phyloP scores from a whole-genome alignment of 768 basidiomycete species.

The Brasilioporus rufonigricans region DNA sequence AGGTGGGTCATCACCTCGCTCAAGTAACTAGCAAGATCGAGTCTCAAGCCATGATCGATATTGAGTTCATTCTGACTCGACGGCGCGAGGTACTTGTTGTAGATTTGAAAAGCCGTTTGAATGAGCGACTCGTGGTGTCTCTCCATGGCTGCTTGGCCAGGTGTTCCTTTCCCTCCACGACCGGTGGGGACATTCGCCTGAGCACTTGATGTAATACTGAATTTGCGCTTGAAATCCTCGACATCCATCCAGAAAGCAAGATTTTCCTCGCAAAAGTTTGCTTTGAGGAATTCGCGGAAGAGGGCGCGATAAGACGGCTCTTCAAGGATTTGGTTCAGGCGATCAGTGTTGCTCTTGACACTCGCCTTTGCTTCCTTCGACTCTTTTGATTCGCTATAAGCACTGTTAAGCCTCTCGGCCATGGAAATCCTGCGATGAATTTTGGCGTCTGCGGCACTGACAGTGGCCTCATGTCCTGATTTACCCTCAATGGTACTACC shows the following conservation, averaged over 20 bases:
- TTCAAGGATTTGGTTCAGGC: conserved; percentile 87
- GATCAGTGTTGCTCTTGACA: conserved; percentile 91
- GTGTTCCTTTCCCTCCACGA: conserved; percentile 49
- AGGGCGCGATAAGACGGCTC: conserved; percentile 84
- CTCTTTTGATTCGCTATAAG: conserved; percentile 50
- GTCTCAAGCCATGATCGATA: conserved; percentile 95
- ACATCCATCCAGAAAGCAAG: conserved; percentile 97
- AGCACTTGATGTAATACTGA: conserved; percentile 92
- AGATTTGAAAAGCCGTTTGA: conserved; percentile 90
- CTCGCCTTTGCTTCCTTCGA: conserved; percentile 42
- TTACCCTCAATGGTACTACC: conserved; percentile 24
- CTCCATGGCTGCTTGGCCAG: conserved; percentile 91
- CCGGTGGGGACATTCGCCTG: conserved; percentile 50
- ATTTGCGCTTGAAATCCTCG: conserved; percentile 94
- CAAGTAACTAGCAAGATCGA: conserved; percentile 91
- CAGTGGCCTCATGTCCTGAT: conserved; percentile 26
- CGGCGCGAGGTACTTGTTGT: conserved; percentile 93
- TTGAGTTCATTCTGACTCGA: conserved; percentile 96
- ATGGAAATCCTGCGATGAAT: conserved; percentile 78
- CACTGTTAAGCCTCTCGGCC: conserved; percentile 63
- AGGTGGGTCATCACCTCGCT: conserved; percentile 81
- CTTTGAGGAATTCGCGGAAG: conserved; percentile 92
- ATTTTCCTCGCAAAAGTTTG: conserved; percentile 98
- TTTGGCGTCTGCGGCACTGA: conserved; percentile 49
- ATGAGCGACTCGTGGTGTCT: conserved; percentile 94